Base-by-base conservation (phyloP, 768 basidiomycete species). In the Astraeus odoratus region DNA sequence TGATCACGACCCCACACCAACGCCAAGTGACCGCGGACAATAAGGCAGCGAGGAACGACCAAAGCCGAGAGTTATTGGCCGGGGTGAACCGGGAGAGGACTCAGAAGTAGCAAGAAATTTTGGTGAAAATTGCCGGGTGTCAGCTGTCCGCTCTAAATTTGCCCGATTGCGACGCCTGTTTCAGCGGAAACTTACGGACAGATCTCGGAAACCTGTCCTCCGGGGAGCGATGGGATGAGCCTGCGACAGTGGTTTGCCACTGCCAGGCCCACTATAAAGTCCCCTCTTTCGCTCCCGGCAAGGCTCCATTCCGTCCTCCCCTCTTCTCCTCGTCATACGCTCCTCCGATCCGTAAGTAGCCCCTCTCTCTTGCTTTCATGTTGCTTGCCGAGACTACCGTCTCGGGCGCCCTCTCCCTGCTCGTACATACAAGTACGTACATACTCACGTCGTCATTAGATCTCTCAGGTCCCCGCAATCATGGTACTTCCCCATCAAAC, bases 401-500 rank as follows among this genome's bases (percentile, higher is more conserved):
- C 43, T 33, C 12, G 7, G 43, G 30, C 15, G 26, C 49, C 16
- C 37, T 26, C 22, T 20, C 23, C 24, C 15, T 25, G 8, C n/a
- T 3, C 48, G 41, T 43, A 46, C 49, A 49, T 51, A 27, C 26
- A n/a, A n/a, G 36, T 34, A 42, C 42, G 45, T 20, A 52, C 47
- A 5, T n/a, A 16, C n/a, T 27, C 13, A 44, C 40, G 8, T 8
- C 38, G 29, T 40, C 19, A 22, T 1, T 46, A 53, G 51, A n/a
- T 24, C 4, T 12, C 15, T 16, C 26, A 23, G 27, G 4, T 34
- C 19, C 37, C 25, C 1, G 15, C 50, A 66, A 78, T 54, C 55
- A 86, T 85, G 84, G 77, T 79, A 52, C 73, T 76, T 60, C 70
- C 78, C 40, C 77, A 82, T 60, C 76, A 81, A 33, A 87, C 87